Percentiles rank a stretch among this genome's conserved stretches.
Conservation (phyloP, 345 rosid species). For the Eucalyptus microcorys region DNA sequence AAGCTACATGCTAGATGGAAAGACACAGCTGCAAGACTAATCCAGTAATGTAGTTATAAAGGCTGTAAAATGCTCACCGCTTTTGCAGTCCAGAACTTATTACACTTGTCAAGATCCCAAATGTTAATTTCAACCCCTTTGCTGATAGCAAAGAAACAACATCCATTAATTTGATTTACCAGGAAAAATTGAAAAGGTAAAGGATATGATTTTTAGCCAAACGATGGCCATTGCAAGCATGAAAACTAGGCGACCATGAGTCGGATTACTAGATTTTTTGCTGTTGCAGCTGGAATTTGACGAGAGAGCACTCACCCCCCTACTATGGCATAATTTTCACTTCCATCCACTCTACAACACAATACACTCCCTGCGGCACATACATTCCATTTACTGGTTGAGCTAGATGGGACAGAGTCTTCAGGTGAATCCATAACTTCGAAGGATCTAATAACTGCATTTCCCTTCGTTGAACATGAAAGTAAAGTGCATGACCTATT, state of each 20-base stretch:
- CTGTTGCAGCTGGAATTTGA: background rate
- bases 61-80: constrained; percentile 29
- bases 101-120: constrained; percentile 70
- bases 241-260: background rate
- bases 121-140: constrained; percentile 69
- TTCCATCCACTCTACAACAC: constrained; percentile 55
- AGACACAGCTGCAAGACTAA: background rate
- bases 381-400: constrained; percentile 47
- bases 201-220: background rate
- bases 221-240: background rate
- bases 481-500: constrained; percentile 56
- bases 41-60: background rate
- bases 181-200: background rate
- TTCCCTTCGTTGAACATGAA: constrained; percentile 68
- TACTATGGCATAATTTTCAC: constrained; percentile 64
- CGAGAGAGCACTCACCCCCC: constrained; percentile 66
- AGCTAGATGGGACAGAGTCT: constrained; percentile 11
- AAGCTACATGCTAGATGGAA: background rate
- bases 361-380: constrained; percentile 47
- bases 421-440: constrained; percentile 8
- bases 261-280: background rate
- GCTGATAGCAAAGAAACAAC: constrained; percentile 18
- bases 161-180: background rate
- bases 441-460: constrained; percentile 41
- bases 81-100: constrained; percentile 68